A percentile compares a stretch with the other conserved stretches of the same genome.
phyloP scores from a whole-genome alignment of 1,284 basidiomycete genomes.

The Fomitiporia mediterranea region DNA sequence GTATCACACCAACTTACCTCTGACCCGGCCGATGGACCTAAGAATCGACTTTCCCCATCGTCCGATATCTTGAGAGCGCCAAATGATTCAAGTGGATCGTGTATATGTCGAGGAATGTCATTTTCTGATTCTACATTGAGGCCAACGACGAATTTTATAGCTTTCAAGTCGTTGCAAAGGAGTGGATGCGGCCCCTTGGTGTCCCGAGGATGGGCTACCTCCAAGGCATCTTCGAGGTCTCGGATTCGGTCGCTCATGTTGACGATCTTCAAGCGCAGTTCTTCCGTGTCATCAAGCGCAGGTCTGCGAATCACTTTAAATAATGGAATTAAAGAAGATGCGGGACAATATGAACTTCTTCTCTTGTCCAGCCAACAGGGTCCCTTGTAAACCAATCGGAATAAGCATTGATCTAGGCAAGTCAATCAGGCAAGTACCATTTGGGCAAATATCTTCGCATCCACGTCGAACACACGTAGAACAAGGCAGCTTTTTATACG shows the following conservation, averaged over 20 bases:
- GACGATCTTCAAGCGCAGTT: constrained; percentile 22
- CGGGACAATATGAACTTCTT: neutral
- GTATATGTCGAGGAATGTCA: neutral
- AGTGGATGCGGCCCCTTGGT: constrained; percentile 23
- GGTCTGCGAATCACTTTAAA: neutral
- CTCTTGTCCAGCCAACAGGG: neutral
- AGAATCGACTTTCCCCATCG: constrained; percentile 9
- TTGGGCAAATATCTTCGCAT: constrained; percentile 15
- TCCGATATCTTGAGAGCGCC: constrained; percentile 4
- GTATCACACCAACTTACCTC: neutral
- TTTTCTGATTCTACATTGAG: neutral
- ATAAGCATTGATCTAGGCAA: neutral
- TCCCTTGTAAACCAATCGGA: neutral
- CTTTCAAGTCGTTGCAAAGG: constrained; percentile 23
- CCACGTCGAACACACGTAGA: constrained; percentile 11
- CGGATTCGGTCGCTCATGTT: constrained; percentile 22
- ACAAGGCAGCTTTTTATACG: constrained; percentile 14
- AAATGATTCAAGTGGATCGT: constrained; percentile 8
- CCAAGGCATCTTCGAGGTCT: constrained; percentile 24
- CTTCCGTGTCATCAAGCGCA: constrained; percentile 23
- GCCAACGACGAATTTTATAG: constrained; percentile 18
- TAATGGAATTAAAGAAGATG: neutral
- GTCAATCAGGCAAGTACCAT: neutral
- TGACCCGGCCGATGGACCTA: constrained; percentile 8
- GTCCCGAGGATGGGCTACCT: neutral